A percentile compares a stretch with the other conserved stretches of the same genome.
These are phyloP conservation scores for Lippia alba DNA, from an alignment of 305 asterid species.

Conservation along the genomic window DNA sequence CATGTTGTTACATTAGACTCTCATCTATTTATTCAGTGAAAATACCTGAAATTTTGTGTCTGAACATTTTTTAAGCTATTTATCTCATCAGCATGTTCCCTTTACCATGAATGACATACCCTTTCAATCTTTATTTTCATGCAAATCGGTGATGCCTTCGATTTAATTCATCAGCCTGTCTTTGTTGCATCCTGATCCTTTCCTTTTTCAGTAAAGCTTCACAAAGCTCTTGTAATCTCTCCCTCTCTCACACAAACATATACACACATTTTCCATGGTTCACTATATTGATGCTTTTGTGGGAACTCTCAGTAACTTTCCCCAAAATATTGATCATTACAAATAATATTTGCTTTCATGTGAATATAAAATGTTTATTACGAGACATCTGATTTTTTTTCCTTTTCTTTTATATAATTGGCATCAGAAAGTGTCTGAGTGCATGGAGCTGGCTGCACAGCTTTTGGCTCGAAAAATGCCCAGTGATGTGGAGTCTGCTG, in stretches of 20 bases:
- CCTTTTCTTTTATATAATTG: slow-evolving; percentile 31
- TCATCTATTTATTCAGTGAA: slow-evolving; percentile 6
- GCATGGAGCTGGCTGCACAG: slow-evolving; percentile 66
- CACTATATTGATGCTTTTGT: slow-evolving; percentile 4
- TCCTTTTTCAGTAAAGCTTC: slow-evolving; percentile 23
- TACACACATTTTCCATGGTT: not conserved
- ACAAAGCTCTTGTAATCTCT: slow-evolving; percentile 7
- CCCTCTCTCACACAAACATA: not conserved
- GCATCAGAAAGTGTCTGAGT: slow-evolving; percentile 73
- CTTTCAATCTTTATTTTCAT: slow-evolving; percentile 12
- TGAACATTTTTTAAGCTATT: not conserved
- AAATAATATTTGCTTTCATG: not conserved
- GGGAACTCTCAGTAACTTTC: slow-evolving; percentile 6
- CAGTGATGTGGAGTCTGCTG: slow-evolving; percentile 65
- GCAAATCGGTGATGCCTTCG: slow-evolving; percentile 18
- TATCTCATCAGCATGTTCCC: not conserved
- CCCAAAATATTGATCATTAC: slow-evolving; percentile 13
- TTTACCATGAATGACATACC: not conserved
- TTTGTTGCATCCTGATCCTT: slow-evolving; percentile 6
- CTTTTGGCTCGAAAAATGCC: slow-evolving; percentile 59
- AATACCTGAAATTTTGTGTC: not conserved
- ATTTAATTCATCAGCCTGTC: slow-evolving; percentile 6
- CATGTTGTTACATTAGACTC: not conserved
- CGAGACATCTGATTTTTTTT: slow-evolving; percentile 27
- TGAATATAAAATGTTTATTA: slow-evolving; percentile 19